Evolutionary conservation across 768 basidiomycete genomes (phyloP), one percentile per base, ranked within the genome.

Genomic region (Mycena filopes): DNA sequence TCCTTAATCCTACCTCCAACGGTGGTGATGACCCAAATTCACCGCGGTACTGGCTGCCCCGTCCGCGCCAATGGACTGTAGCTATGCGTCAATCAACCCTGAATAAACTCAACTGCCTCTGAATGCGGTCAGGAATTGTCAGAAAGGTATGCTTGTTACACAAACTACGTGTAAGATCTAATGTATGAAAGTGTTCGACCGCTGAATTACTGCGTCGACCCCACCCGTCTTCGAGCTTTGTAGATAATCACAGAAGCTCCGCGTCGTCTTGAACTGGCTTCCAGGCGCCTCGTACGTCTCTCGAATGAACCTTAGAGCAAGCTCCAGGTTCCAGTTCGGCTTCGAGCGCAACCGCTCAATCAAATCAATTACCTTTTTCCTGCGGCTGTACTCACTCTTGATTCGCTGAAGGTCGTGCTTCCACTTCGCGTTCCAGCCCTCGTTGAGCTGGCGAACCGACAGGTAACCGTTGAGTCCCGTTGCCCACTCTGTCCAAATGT

Each of bases 401-500:
- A 55, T 28, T 1, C 4, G 9, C 13, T 10, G 25, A 0, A 5
- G 1, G 26, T 50, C 23, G 1, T 45, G 45, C 15, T 36, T 40
- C 62, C 62, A 63, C 6, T 18, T 29, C 2, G 62, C 26, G 11
- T 31, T 42, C 45, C 53, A 63, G 13, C 47, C 55, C 21, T 63
- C 55, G 8, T 49, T 38, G n/a, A 63, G 48, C 28, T 63, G 54
- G 2, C 54, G 62, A 33, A 50, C 31, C 4, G 62, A 63, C 0
- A 63, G 53, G 21, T 40, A 63, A 1, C 62, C 62, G 21, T 43
- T 50, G 28, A 63, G 26, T 16, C 54, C 62, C 4, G 20, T 42
- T 2, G 46, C 29, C 46, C 47, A 56, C n/a, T 63, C 62, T 0
- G 36, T 56, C 60, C 60, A 62, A 15, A 55, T 62, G 46, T 55